These are phyloP conservation scores for Zarea fungicola DNA, from an alignment of 2,329 filamentous ascomycete genomes.

Conservation along the genomic window DNA sequence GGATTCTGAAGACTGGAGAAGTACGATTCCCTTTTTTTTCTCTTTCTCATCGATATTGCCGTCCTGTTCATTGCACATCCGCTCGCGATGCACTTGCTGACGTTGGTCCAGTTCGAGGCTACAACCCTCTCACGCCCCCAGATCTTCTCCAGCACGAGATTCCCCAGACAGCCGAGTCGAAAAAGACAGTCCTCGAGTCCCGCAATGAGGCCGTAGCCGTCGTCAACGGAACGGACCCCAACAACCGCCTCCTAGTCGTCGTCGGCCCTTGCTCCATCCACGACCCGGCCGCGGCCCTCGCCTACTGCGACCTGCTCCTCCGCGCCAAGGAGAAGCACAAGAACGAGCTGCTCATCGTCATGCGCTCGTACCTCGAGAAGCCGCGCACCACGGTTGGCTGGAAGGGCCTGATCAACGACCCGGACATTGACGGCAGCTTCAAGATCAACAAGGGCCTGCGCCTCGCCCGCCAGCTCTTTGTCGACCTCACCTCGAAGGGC, in stretches of 20 bases:
- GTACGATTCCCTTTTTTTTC: no score
- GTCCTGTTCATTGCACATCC: no score
- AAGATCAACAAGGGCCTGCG: constrained; percentile 98
- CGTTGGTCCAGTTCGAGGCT: constrained; percentile 63
- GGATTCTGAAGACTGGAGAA: constrained; percentile 75
- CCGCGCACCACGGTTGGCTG: constrained; percentile 96
- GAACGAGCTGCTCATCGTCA: constrained; percentile 83
- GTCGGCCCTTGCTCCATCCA: constrained; percentile 97
- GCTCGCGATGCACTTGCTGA: constrained; percentile 21
- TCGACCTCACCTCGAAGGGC: constrained; percentile 77
- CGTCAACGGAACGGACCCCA: constrained; percentile 73
- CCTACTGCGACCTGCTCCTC: constrained; percentile 85
- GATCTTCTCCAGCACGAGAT: constrained; percentile 96
- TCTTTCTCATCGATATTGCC: no score
- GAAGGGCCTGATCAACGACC: constrained; percentile 99
- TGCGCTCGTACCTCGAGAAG: constrained; percentile 99
- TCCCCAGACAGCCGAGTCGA: constrained; percentile 50
- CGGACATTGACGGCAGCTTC: constrained; percentile 94
- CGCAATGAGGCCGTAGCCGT: constrained; percentile 66
- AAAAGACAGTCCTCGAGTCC: constrained; percentile 66
- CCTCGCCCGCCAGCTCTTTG: constrained; percentile 87
- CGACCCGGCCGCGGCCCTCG: constrained; percentile 80
- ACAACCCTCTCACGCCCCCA: constrained; percentile 88
- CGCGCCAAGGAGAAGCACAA: constrained; percentile 78
- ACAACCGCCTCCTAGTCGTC: constrained; percentile 87